These are phyloP conservation scores for Bothia castanella DNA, from an alignment of 1,284 basidiomycete species.

Conservation along the genomic window DNA sequence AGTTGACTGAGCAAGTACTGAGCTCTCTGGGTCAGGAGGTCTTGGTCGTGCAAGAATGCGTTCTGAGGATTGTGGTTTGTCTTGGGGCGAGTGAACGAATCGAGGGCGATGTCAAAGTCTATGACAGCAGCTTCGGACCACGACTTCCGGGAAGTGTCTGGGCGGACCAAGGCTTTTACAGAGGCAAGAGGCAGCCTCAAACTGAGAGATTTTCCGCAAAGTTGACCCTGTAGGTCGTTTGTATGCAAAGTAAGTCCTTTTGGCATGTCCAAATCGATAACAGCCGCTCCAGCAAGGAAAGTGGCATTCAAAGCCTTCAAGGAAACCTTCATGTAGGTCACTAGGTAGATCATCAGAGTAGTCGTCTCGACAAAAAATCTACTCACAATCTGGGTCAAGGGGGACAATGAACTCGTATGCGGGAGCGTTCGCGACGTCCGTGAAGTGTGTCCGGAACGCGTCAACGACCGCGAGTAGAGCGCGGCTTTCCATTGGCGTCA, in stretches of 20 bases:
- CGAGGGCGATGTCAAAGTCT: slow-evolving; percentile 55
- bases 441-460: slow-evolving; percentile 66
- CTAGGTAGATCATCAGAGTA: slow-evolving; percentile 13
- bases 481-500: slow-evolving; percentile 56
- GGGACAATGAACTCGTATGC: slow-evolving; percentile 62
- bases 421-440: slow-evolving; percentile 77
- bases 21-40: slow-evolving; percentile 62
- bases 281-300: slow-evolving; percentile 51
- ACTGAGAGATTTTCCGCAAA: slow-evolving; percentile 58
- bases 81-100: slow-evolving; percentile 65
- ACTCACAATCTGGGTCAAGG: slow-evolving; percentile 71
- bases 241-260: slow-evolving; percentile 61
- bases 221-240: slow-evolving; percentile 69
- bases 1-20: slow-evolving; percentile 49
- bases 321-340: slow-evolving; percentile 57
- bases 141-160: slow-evolving; percentile 36
- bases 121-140: slow-evolving; percentile 72
- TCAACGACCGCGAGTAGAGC: slow-evolving; percentile 52
- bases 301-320: slow-evolving; percentile 53
- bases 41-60: slow-evolving; percentile 70
- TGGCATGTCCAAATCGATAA: slow-evolving; percentile 55
- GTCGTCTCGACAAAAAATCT: not conserved
- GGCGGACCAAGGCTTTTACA: slow-evolving; percentile 45
- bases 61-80: slow-evolving; percentile 56
- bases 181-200: slow-evolving; percentile 49